A percentile compares a stretch with the other conserved stretches of the same genome.
Evolutionary conservation across 2,329 filamentous ascomycete species (phyloP).

Genomic region (Ceratocystis alfenasii): DNA sequence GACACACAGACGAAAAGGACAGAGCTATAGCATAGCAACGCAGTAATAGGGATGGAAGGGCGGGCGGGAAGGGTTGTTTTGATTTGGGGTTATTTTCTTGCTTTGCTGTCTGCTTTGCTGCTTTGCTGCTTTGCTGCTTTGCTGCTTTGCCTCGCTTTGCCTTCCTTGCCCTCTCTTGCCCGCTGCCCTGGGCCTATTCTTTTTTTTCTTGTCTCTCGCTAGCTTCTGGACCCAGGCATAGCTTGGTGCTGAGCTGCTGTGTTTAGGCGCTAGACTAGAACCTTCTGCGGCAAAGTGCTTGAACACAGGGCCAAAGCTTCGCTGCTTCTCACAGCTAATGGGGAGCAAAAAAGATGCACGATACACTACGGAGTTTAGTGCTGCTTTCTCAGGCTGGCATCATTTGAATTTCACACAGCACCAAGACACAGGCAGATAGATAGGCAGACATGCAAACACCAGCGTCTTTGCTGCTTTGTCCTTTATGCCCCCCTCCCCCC

Average conservation of each 20-base stretch:
- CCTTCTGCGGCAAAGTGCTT: neutral
- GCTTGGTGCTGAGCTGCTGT: neutral
- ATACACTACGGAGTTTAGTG: too few relatives aligned
- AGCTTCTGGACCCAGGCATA: too few relatives aligned
- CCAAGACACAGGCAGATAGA: neutral
- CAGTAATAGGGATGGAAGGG: neutral
- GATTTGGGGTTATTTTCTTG: too few relatives aligned
- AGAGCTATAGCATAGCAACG: neutral
- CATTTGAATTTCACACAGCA: neutral
- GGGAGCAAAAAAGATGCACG: too few relatives aligned
- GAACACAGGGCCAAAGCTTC: slow-evolving; percentile 11
- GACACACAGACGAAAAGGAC: slow-evolving; percentile 1
- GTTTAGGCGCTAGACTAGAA: neutral
- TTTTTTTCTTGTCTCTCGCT: too few relatives aligned
- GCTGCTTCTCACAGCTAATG: neutral
- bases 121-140: too few relatives aligned
- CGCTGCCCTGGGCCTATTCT: too few relatives aligned
- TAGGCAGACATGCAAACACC: neutral
- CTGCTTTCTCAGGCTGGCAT: neutral
- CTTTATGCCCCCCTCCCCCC: neutral
- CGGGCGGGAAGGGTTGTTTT: too few relatives aligned
- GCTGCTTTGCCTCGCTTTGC: too few relatives aligned
- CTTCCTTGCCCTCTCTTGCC: too few relatives aligned
- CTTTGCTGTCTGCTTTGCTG: too few relatives aligned
- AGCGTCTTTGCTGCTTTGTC: neutral